Conservation (phyloP, 2,329 filamentous ascomycete genomes). For the Xylariaceae sp. region DNA sequence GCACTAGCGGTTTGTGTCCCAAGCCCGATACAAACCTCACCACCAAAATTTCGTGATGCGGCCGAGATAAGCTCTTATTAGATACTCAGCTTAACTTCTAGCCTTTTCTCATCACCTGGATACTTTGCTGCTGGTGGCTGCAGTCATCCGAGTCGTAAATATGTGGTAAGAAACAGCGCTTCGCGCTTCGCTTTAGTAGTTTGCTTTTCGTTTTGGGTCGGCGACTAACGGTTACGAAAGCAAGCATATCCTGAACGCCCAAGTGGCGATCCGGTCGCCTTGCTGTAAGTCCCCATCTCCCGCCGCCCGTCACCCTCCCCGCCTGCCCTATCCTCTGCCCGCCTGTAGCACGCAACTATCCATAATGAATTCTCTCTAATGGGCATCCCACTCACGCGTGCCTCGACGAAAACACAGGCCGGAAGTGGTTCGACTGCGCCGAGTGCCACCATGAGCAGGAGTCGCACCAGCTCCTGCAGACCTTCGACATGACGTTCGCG, state of each 20-base stretch:
- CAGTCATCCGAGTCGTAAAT: not conserved
- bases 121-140: not conserved
- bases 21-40: not conserved
- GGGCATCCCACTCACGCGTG: too few species aligned
- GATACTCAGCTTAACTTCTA: too few species aligned
- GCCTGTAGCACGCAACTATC: too few species aligned
- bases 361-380: too few species aligned
- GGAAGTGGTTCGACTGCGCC: slow-evolving; percentile 98
- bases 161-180: slow-evolving; percentile 32
- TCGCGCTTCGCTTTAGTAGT: too few species aligned
- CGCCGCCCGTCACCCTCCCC: not conserved
- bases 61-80: slow-evolving; percentile 5
- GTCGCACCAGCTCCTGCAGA: slow-evolving; percentile 75
- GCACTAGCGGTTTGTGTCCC: not conserved
- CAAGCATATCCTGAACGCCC: slow-evolving; percentile 98
- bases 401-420: slow-evolving; percentile 61
- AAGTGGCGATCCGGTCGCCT: slow-evolving; percentile 92
- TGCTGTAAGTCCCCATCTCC: slow-evolving; percentile 71
- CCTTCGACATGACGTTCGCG: slow-evolving; percentile 88
- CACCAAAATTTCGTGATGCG: slow-evolving; percentile 28
- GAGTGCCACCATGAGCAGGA: slow-evolving; percentile 89
- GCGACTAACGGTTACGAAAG: too few species aligned
- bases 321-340: slow-evolving; percentile 1
- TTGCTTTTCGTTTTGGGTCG: too few species aligned
- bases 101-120: too few species aligned